Conservation (phyloP, 768 basidiomycete species). For the Termitomyces sp. region DNA sequence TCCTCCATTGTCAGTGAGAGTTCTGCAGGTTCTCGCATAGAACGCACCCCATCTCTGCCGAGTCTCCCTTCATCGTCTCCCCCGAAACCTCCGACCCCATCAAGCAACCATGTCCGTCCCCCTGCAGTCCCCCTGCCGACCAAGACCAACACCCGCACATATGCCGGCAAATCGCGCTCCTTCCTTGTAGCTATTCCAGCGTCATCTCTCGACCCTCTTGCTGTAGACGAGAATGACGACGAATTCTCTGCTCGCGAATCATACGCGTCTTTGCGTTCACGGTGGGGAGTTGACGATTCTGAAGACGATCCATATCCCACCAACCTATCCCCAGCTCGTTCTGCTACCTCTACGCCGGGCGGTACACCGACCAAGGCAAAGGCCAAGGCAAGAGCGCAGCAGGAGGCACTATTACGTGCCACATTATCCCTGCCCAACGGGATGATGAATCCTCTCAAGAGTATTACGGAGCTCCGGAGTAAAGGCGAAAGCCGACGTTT, state of each 20-base stretch:
- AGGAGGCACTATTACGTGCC: constrained; percentile 13
- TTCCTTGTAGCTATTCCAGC: constrained; percentile 62
- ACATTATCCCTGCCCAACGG: constrained; percentile 35
- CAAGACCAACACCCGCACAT: constrained; percentile 46
- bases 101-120: constrained; percentile 14
- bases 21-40: constrained; percentile 14
- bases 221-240: constrained; percentile 32
- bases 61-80: constrained; percentile 23
- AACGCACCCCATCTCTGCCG: constrained; percentile 33
- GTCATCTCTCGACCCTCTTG: constrained; percentile 18
- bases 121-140: constrained; percentile 23
- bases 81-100: constrained; percentile 19
- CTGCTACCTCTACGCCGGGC: constrained; percentile 26
- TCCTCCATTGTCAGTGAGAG: constrained; percentile 33
- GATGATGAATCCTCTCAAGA: constrained; percentile 72
- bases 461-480: constrained; percentile 73
- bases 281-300: constrained; percentile 78
- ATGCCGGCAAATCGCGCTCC: constrained; percentile 74
- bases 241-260: constrained; percentile 62
- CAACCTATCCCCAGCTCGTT: constrained; percentile 26
- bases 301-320: constrained; percentile 58
- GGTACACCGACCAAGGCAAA: constrained; percentile 32
- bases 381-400: constrained; percentile 29
- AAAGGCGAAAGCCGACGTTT: constrained; percentile 79
- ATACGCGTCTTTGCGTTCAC: constrained; percentile 63